These are phyloP conservation scores for Hippophae tibetana DNA, from an alignment of 306 rosid species.

Conservation along the genomic window DNA sequence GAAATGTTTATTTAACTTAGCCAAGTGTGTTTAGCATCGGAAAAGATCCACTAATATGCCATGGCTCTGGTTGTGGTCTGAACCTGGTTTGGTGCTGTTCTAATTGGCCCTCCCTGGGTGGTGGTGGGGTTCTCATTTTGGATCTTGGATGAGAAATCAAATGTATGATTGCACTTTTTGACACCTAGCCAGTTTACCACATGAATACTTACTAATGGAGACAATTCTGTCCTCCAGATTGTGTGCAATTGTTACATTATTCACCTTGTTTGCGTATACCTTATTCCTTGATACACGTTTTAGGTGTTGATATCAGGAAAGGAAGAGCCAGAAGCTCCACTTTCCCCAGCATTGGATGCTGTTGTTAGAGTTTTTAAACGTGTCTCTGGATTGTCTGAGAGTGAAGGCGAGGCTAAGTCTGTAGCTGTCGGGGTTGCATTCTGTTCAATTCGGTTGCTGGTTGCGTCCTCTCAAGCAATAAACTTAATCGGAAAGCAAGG, in stretches of 20 bases:
- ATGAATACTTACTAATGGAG: neutral
- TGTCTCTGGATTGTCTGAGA: slow-evolving; percentile 64
- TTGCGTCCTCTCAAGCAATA: slow-evolving; percentile 94
- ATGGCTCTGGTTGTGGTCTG: too few relatives aligned
- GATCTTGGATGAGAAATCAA: neutral
- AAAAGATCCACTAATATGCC: too few relatives aligned
- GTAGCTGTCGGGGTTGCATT: slow-evolving; percentile 47
- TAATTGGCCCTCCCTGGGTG: neutral
- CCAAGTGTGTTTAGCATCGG: too few relatives aligned
- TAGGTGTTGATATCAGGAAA: slow-evolving; percentile 89
- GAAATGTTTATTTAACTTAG: too few relatives aligned
- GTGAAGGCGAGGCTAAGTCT: slow-evolving; percentile 36
- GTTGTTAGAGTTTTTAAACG: slow-evolving; percentile 73
- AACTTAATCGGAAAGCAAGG: slow-evolving; percentile 97
- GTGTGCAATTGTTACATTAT: neutral
- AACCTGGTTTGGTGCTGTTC: neutral
- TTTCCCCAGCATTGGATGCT: slow-evolving; percentile 98
- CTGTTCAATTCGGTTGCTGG: slow-evolving; percentile 70
- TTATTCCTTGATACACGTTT: slow-evolving; percentile 14
- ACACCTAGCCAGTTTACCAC: neutral
- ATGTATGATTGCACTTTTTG: neutral
- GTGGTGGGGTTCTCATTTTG: neutral
- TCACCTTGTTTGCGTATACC: neutral
- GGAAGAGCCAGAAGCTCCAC: slow-evolving; percentile 63
- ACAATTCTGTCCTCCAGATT: neutral